Percentiles rank a stretch among this genome's conserved stretches.
These are phyloP conservation scores for Westerdykella ornata DNA, from an alignment of 2,329 filamentous ascomycete genomes.

Conservation along the genomic window DNA sequence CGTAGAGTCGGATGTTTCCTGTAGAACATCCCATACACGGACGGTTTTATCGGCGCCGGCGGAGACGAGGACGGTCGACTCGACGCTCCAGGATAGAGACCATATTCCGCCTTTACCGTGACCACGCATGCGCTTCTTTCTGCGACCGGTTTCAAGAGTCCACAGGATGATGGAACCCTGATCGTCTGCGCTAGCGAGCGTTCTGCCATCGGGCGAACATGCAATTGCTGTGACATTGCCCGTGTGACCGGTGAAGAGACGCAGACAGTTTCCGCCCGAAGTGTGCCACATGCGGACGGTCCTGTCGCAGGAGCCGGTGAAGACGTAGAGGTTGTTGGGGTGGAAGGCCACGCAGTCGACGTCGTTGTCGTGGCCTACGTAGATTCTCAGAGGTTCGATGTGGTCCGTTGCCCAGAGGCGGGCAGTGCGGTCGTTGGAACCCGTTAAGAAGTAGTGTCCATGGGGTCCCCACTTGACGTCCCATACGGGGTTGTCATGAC, in stretches of 20 bases:
- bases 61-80: slow-evolving; percentile 83
- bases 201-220: slow-evolving; percentile 79
- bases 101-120: slow-evolving; percentile 92
- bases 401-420: slow-evolving; percentile 91
- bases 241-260: slow-evolving; percentile 85
- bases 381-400: slow-evolving; percentile 77
- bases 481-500: slow-evolving; percentile 84
- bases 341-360: slow-evolving; percentile 94
- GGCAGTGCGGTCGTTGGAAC: slow-evolving; percentile 81
- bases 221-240: slow-evolving; percentile 80
- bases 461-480: slow-evolving; percentile 85
- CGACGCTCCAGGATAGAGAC: slow-evolving; percentile 87
- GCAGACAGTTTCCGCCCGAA: slow-evolving; percentile 76
- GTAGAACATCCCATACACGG: slow-evolving; percentile 84
- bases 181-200: slow-evolving; percentile 84
- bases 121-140: slow-evolving; percentile 87
- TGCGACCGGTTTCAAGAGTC: slow-evolving; percentile 80
- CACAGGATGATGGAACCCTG: slow-evolving; percentile 88
- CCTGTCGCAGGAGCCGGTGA: slow-evolving; percentile 88
- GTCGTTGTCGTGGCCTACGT: slow-evolving; percentile 87
- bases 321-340: slow-evolving; percentile 86
- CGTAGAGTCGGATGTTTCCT: slow-evolving; percentile 49
- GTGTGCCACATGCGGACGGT: slow-evolving; percentile 97
- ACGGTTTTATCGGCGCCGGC: slow-evolving; percentile 90
- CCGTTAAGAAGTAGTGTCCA: slow-evolving; percentile 89